Percentiles rank a stretch among this genome's conserved stretches.
Conservation (phyloP, 495 filamentous ascomycete species). For the Parathielavia appendiculata region DNA sequence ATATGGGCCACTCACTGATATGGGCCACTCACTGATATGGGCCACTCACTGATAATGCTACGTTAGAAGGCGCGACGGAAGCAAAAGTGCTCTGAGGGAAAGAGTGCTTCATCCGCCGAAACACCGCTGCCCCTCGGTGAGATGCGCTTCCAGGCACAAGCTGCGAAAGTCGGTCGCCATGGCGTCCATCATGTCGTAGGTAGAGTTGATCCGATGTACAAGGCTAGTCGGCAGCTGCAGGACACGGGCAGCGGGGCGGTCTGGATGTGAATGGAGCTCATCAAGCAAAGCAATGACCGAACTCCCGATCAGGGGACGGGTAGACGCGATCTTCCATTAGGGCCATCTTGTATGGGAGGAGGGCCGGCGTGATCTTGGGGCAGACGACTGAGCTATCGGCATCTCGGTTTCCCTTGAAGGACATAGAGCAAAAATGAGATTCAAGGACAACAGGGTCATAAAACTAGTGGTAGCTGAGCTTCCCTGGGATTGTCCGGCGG, state of each 20-base stretch:
- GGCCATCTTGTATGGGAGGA: conserved; percentile 3
- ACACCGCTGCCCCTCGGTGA: background rate
- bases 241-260: background rate
- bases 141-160: background rate
- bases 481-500: background rate
- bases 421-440: background rate
- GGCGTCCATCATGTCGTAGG: background rate
- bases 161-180: conserved; percentile 5
- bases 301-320: background rate
- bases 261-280: background rate
- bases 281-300: conserved; percentile 1
- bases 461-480: background rate
- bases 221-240: background rate
- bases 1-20: too few relatives aligned
- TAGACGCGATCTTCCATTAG: conserved; percentile 1
- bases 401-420: background rate
- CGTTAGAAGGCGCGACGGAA: conserved; percentile 7
- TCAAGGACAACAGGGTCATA: background rate
- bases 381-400: background rate
- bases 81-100: conserved; percentile 2
- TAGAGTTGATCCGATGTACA: background rate
- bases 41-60: too few relatives aligned
- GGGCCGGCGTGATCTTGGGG: background rate
- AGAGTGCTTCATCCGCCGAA: background rate
- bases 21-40: too few relatives aligned